These are phyloP conservation scores for Aspergillus fumigatus DNA, from an alignment of 2,329 filamentous ascomycete species.

Conservation along the genomic window DNA sequence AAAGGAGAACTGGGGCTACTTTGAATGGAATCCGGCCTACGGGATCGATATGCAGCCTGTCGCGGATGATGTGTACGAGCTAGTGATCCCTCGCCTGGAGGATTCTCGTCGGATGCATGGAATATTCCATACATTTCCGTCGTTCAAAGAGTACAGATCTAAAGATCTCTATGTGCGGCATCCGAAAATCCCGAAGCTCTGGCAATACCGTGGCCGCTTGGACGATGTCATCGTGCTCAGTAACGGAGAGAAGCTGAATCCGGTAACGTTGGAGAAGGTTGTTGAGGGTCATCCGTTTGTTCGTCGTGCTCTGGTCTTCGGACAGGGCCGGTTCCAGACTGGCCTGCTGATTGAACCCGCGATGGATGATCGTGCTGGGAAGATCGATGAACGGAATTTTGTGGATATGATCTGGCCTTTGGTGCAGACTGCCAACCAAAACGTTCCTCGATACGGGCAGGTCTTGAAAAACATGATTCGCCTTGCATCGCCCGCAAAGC, in stretches of 20 bases:
- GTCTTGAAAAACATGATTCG: conserved; percentile 40
- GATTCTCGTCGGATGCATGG: no score
- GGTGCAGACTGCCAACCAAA: conserved; percentile 40
- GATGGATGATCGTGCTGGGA: conserved; percentile 5
- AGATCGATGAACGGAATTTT: conserved; percentile 12
- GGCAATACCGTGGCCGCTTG: no score
- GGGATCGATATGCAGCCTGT: not conserved
- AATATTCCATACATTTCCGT: no score
- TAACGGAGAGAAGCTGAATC: conserved; percentile 44
- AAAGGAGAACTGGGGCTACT: not conserved
- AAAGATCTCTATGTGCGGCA: no score
- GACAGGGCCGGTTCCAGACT: conserved; percentile 30
- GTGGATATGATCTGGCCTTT: conserved; percentile 42
- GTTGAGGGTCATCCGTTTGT: conserved; percentile 30
- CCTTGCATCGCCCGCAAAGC: conserved; percentile 37
- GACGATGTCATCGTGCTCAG: conserved; percentile 42
- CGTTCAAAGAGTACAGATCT: no score
- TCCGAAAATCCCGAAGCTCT: no score
- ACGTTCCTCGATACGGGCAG: conserved; percentile 36
- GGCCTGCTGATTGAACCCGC: conserved; percentile 33
- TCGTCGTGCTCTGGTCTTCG: conserved; percentile 27
- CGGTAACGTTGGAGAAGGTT: conserved; percentile 32
- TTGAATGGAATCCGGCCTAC: not conserved
- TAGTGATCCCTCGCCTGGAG: no score
- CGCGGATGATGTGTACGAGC: no score